Base-by-base conservation (phyloP, 495 filamentous ascomycete species). In the Neurospora discreta region DNA sequence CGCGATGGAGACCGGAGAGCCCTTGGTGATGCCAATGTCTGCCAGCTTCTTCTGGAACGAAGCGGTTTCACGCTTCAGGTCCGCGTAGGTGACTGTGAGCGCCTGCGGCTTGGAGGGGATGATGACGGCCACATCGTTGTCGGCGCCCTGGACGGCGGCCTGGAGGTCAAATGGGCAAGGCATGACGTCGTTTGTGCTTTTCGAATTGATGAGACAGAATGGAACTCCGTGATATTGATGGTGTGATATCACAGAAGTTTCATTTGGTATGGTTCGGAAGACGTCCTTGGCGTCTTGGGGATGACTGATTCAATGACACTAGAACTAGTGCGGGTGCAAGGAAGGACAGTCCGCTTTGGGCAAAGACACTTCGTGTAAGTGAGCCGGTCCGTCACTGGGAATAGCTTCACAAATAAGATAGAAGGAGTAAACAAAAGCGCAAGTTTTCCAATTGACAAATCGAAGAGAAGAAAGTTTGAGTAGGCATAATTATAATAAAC, bases 41-140 rank as follows among this genome's bases (percentile, higher is more conserved):
- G 92, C 92, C 42, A 95, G 86, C 81, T 90, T 90, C 73, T 81
- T 81, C 80, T 93, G 92, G 81, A 94, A 93, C 33, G 83, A 79
- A 69, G 81, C 79, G 26, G 91, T 85, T 74, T 92, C 87, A 71
- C 83, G 76, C 39, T 85, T 74, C 40, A 95, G 88, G 73, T 89
- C 82, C 46, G 79, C 76, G 81, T 93, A 92, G 40, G 89, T 88
- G 73, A 92, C 82, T 23, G 82, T 84, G 13, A 92, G 81, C 71
- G 87, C 76, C n/a, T 79, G 72, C 1, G 90, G 81, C 39, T 85
- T 85, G 44, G 82, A 82, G 52, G 92, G 91, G 69, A 94, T 84
- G 75, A 94, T 90, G 77, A 94, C 84, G 39, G 91, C 91, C 41
- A 81, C 78, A 16, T 81, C 74, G 71, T 75, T 76, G 60, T 71